Evolutionary conservation across 192 early-diverging fungal species (phyloP).

Genomic region (Phlyctochytrium arcticum): DNA sequence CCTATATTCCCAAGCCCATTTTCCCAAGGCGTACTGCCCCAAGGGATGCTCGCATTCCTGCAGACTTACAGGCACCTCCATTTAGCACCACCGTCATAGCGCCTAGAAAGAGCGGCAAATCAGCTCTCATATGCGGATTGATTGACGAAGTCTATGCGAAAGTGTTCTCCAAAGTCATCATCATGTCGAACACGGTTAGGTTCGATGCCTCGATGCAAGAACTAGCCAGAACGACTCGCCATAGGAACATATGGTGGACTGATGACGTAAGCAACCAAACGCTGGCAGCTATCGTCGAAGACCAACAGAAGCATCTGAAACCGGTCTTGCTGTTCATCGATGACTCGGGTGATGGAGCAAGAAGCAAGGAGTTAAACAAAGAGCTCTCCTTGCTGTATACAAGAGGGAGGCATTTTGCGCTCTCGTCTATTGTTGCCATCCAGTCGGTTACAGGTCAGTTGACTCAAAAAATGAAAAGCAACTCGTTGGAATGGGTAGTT

Average conservation of each 20-base stretch:
- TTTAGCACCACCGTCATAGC: background rate
- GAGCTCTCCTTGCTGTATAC: slow-evolving; percentile 9
- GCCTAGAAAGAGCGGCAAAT: slow-evolving; percentile 9
- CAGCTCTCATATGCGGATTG: slow-evolving; percentile 3
- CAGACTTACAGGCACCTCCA: background rate
- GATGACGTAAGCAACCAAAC: slow-evolving; percentile 7
- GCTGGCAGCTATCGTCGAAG: background rate
- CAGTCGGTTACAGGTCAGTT: slow-evolving; percentile 10
- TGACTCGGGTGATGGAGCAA: slow-evolving; percentile 9
- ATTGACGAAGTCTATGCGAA: slow-evolving; percentile 19
- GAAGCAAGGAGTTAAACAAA: slow-evolving; percentile 14
- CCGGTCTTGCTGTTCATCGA: slow-evolving; percentile 11
- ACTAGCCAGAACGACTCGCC: slow-evolving; percentile 4
- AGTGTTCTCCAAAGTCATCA: slow-evolving; percentile 4
- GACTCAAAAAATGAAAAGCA: slow-evolving; percentile 6
- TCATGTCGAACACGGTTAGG: slow-evolving; percentile 9
- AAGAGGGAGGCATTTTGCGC: background rate
- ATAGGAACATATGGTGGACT: slow-evolving; percentile 15
- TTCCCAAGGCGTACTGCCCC: background rate
- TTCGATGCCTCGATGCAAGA: slow-evolving; percentile 9
- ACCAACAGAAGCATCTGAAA: slow-evolving; percentile 1
- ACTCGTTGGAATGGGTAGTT: slow-evolving; percentile 4
- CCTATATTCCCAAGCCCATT: slow-evolving; percentile 12
- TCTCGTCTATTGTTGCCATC: slow-evolving; percentile 7
- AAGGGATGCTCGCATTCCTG: slow-evolving; percentile 9